Conservation (phyloP, 2,329 filamentous ascomycete species). For the Cytospora mali region DNA sequence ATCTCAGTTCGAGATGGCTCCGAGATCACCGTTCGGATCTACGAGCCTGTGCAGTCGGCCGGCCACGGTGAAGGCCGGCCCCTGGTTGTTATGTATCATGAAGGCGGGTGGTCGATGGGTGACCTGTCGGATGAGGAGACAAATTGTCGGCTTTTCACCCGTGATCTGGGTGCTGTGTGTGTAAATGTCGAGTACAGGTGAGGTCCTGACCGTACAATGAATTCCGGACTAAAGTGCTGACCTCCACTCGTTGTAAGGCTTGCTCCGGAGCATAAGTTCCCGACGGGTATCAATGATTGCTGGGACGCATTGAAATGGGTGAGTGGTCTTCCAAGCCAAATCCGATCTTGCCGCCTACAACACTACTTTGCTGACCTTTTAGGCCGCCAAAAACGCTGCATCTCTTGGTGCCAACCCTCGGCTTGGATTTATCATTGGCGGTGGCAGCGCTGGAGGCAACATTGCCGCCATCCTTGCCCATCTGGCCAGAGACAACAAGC, state of each 20-base stretch:
- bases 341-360: neutral
- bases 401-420: conserved; percentile 44
- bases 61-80: conserved; percentile 30
- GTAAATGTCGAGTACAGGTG: conserved; percentile 46
- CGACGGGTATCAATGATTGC: conserved; percentile 45
- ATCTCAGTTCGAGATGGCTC: conserved; percentile 40
- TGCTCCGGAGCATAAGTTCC: conserved; percentile 50
- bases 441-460: conserved; percentile 49
- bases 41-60: conserved; percentile 32
- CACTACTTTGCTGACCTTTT: neutral
- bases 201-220: neutral
- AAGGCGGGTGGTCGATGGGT: conserved; percentile 40
- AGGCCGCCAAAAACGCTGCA: conserved; percentile 42
- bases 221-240: too few species aligned
- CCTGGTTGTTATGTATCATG: conserved; percentile 40
- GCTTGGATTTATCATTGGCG: conserved; percentile 52
- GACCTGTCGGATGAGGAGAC: conserved; percentile 38
- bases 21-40: conserved; percentile 38
- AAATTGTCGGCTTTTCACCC: conserved; percentile 37
- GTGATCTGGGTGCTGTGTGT: conserved; percentile 42
- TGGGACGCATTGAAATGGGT: conserved; percentile 51
- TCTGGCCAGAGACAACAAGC: conserved; percentile 43
- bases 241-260: conserved; percentile 33
- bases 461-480: conserved; percentile 43
- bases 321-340: conserved; percentile 5